These are phyloP conservation scores for Claviceps fusiformis DNA, from an alignment of 2,329 filamentous ascomycete genomes.

Conservation along the genomic window DNA sequence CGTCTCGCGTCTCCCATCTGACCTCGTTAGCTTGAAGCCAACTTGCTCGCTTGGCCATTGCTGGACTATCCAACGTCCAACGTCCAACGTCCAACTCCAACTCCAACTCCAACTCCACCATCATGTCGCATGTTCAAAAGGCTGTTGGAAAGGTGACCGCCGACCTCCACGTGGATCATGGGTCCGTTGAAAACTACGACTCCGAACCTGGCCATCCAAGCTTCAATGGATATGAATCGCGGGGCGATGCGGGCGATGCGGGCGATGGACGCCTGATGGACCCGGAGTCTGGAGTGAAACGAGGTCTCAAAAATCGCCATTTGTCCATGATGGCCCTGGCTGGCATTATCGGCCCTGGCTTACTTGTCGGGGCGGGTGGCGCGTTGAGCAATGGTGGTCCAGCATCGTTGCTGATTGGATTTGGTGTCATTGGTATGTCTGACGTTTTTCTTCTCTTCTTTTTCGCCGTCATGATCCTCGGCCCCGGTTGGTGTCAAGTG, in stretches of 20 bases:
- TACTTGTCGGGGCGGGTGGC: constrained; percentile 58
- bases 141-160: neutral
- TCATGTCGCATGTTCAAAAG: constrained; percentile 1
- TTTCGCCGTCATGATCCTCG: no score
- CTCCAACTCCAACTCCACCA: no score
- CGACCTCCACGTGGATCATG: constrained; percentile 5
- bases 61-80: no score
- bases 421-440: constrained; percentile 47
- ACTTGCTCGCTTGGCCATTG: no score
- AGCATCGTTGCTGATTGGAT: constrained; percentile 59
- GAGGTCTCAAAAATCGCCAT: constrained; percentile 55
- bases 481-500: no score
- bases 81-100: no score
- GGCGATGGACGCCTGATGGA: constrained; percentile 34
- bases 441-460: no score
- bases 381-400: constrained; percentile 57
- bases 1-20: no score
- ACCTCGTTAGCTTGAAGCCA: no score
- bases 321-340: constrained; percentile 52
- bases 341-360: constrained; percentile 53
- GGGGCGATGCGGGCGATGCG: constrained; percentile 6
- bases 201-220: constrained; percentile 6
- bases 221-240: constrained; percentile 9
- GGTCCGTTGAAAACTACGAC: constrained; percentile 9
- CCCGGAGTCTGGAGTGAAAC: constrained; percentile 51